Percentiles rank a stretch among this genome's conserved stretches.
These are phyloP conservation scores for Microsporum canis DNA, from an alignment of 2,329 filamentous ascomycete species.

Conservation along the genomic window DNA sequence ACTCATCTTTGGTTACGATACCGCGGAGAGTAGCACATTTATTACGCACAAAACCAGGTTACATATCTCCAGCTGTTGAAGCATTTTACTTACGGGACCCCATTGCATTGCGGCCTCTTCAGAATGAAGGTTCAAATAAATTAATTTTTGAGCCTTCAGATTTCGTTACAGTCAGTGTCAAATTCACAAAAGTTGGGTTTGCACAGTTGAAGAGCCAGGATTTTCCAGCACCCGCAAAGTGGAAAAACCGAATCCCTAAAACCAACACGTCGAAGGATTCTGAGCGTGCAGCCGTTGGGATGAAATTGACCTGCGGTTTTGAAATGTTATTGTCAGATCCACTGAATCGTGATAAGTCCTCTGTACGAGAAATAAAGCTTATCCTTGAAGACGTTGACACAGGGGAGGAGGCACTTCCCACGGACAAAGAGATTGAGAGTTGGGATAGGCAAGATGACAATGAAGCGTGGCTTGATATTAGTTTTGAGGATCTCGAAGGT, in stretches of 20 bases:
- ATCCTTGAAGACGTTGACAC: conserved; percentile 63
- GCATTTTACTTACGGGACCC: conserved; percentile 87
- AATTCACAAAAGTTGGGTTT: conserved; percentile 79
- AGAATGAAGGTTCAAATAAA: conserved; percentile 42
- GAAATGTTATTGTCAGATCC: conserved; percentile 69
- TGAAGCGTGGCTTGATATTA: conserved; percentile 85
- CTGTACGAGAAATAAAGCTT: conserved; percentile 63
- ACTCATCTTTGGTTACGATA: conserved; percentile 60
- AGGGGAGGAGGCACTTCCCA: conserved; percentile 61
- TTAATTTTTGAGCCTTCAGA: conserved; percentile 65
- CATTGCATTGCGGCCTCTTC: conserved; percentile 57
- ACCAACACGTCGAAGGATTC: conserved; percentile 35
- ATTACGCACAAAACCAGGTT: conserved; percentile 60
- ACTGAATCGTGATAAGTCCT: conserved; percentile 55
- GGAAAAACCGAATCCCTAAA: conserved; percentile 36
- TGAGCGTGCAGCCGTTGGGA: conserved; percentile 54
- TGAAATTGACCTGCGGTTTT: conserved; percentile 83
- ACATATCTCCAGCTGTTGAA: conserved; percentile 74
- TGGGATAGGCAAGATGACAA: conserved; percentile 70
- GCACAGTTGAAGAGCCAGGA: conserved; percentile 82
- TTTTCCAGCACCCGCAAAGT: conserved; percentile 55
- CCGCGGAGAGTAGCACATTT: conserved; percentile 74
- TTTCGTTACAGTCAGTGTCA: conserved; percentile 64
- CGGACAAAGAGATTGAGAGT: conserved; percentile 55
- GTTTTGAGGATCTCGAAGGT: conserved; percentile 76